Evolutionary conservation across 805 yeast species (phyloP).

Genomic region (Priceomyces fermenticarens): DNA sequence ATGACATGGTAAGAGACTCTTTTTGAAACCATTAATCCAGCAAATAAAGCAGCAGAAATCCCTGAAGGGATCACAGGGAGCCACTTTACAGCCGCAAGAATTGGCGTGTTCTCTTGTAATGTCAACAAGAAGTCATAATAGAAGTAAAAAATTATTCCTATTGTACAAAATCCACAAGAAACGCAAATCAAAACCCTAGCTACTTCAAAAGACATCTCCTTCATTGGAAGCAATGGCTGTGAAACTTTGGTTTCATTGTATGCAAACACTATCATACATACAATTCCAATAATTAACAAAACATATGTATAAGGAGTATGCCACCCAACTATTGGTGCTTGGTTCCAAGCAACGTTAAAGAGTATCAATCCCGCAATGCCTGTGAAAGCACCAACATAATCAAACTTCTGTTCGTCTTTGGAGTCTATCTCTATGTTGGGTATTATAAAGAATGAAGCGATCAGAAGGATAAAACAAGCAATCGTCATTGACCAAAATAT

Average conservation of each 20-base stretch:
- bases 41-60: constrained; percentile 50
- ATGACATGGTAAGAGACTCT: constrained; percentile 52
- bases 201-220: constrained; percentile 42
- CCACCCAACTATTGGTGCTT: constrained; percentile 77
- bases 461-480: too few relatives aligned
- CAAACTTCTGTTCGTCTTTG: too few relatives aligned
- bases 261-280: constrained; percentile 40
- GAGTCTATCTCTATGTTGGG: too few relatives aligned
- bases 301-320: constrained; percentile 52
- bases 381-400: constrained; percentile 36
- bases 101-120: constrained; percentile 43
- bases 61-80: constrained; percentile 53
- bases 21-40: constrained; percentile 45
- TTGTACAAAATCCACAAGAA: constrained; percentile 72
- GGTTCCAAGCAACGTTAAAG: constrained; percentile 69
- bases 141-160: constrained; percentile 69
- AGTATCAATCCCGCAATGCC: constrained; percentile 62
- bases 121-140: constrained; percentile 50
- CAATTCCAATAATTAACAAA: constrained; percentile 52
- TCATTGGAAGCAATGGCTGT: constrained; percentile 55
- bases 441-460: too few relatives aligned
- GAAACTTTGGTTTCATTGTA: constrained; percentile 44
- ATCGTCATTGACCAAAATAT: too few relatives aligned
- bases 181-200: constrained; percentile 49
- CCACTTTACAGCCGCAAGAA: constrained; percentile 36